A percentile compares a stretch with the other conserved stretches of the same genome.
These are phyloP conservation scores for Aureobasidium vineae DNA, from an alignment of 2,329 filamentous ascomycete genomes.

Conservation along the genomic window DNA sequence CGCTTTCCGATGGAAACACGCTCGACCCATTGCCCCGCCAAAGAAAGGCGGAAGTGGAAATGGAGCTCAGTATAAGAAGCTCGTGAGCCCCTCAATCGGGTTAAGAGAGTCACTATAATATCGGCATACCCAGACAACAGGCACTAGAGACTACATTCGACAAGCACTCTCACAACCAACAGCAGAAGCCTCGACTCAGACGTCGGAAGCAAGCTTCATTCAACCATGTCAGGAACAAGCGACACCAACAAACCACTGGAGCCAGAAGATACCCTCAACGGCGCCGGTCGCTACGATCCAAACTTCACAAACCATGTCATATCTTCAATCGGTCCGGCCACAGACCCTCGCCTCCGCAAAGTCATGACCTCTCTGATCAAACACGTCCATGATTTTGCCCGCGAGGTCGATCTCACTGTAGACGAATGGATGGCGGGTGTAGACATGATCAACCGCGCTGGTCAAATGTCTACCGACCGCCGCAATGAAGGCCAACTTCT, in stretches of 20 bases:
- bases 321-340: constrained; percentile 40
- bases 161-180: not conserved
- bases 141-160: not conserved
- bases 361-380: constrained; percentile 53
- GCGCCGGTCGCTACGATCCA: constrained; percentile 32
- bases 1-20: not conserved
- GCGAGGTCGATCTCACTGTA: constrained; percentile 58
- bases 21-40: constrained; percentile 11
- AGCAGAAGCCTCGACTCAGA: not conserved
- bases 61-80: not conserved
- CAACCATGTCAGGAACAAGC: constrained; percentile 8
- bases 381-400: constrained; percentile 60
- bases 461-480: constrained; percentile 60
- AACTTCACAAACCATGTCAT: constrained; percentile 41
- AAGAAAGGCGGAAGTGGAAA: not conserved
- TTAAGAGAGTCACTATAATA: not conserved
- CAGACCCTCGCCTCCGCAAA: constrained; percentile 36
- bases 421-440: constrained; percentile 60
- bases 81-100: not conserved
- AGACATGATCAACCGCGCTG: constrained; percentile 60
- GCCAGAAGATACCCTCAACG: constrained; percentile 23
- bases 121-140: too few relatives aligned
- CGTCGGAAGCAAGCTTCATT: not conserved
- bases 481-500: constrained; percentile 63
- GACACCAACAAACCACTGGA: constrained; percentile 2